Conservation (phyloP, 441 rosid species). For the Erysimum pusillum region DNA sequence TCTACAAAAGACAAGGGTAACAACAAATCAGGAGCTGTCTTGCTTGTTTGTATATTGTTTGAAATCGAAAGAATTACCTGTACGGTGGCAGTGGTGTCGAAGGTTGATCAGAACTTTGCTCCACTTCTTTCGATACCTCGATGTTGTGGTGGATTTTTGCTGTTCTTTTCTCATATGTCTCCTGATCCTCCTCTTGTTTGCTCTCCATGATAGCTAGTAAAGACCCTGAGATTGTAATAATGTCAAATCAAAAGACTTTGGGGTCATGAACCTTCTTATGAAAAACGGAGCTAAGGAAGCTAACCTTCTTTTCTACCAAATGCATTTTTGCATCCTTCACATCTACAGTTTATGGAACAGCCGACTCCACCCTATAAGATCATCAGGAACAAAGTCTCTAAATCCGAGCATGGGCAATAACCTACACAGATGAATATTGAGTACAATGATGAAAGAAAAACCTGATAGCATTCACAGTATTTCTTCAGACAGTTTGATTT, state of each 20-base stretch:
- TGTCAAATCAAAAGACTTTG: slow-evolving; percentile 18
- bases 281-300: slow-evolving; percentile 30
- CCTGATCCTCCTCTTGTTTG: slow-evolving; percentile 68
- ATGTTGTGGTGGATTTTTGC: slow-evolving; percentile 54
- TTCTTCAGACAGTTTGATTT: slow-evolving; percentile 96
- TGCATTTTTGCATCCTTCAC: slow-evolving; percentile 97
- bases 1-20: slow-evolving; percentile 51
- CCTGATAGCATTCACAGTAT: slow-evolving; percentile 99
- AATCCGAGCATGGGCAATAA: slow-evolving; percentile 24
- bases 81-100: slow-evolving; percentile 70
- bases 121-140: slow-evolving; percentile 62
- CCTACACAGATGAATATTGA: slow-evolving; percentile 15
- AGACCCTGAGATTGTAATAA: slow-evolving; percentile 60
- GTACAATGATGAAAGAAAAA: slow-evolving; percentile 44
- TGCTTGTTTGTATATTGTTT: slow-evolving; percentile 8
- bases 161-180: slow-evolving; percentile 56
- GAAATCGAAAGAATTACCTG: slow-evolving; percentile 54
- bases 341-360: slow-evolving; percentile 94
- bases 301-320: slow-evolving; percentile 93
- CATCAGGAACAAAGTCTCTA: slow-evolving; percentile 35
- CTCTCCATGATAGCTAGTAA: slow-evolving; percentile 57
- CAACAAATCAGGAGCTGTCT: slow-evolving; percentile 20
- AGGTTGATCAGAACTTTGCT: slow-evolving; percentile 68
- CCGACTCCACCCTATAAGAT: slow-evolving; percentile 90
- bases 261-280: background rate